Percentiles rank a stretch among this genome's conserved stretches.
phyloP scores from a whole-genome alignment of 805 yeast genomes.

The Nakazawaea laoshanensis region DNA sequence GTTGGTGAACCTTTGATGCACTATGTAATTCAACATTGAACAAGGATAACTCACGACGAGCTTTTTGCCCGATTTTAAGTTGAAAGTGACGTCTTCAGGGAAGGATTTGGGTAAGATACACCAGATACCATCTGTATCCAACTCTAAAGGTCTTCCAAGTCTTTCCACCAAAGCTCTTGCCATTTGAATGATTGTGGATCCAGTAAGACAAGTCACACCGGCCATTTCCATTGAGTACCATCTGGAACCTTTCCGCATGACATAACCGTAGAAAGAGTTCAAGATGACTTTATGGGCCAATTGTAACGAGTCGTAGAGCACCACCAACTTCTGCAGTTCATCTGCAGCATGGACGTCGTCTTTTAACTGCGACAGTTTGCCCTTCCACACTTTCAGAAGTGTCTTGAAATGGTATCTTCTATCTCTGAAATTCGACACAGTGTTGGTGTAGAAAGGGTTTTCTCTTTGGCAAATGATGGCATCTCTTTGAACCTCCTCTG shows the following conservation, averaged over 20 bases:
- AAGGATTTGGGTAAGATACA: conserved; percentile 90
- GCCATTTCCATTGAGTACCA: conserved; percentile 99
- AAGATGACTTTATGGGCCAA: conserved; percentile 94
- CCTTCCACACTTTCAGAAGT: conserved; percentile 89
- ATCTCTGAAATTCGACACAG: conserved; percentile 91
- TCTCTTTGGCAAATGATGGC: conserved; percentile 96
- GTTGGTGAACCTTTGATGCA: conserved; percentile 86
- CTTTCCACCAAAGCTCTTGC: conserved; percentile 88
- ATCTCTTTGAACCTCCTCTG: conserved; percentile 81
- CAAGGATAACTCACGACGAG: conserved; percentile 85
- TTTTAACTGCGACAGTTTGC: conserved; percentile 51
- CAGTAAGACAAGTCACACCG: conserved; percentile 96
- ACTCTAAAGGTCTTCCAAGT: conserved; percentile 88
- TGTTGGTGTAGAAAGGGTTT: conserved; percentile 92
- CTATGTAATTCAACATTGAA: conserved; percentile 89
- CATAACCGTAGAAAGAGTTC: conserved; percentile 96
- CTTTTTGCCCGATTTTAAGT: conserved; percentile 69
- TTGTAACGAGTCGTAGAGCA: conserved; percentile 89
- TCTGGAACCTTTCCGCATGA: conserved; percentile 97
- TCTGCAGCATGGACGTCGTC: conserved; percentile 58
- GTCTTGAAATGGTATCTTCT: conserved; percentile 94
- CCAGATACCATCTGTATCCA: conserved; percentile 99
- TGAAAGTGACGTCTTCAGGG: conserved; percentile 79
- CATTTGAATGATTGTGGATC: conserved; percentile 97
- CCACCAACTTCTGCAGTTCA: conserved; percentile 91